Conservation (phyloP, 768 basidiomycete genomes). For the Tylopilus felleus region DNA sequence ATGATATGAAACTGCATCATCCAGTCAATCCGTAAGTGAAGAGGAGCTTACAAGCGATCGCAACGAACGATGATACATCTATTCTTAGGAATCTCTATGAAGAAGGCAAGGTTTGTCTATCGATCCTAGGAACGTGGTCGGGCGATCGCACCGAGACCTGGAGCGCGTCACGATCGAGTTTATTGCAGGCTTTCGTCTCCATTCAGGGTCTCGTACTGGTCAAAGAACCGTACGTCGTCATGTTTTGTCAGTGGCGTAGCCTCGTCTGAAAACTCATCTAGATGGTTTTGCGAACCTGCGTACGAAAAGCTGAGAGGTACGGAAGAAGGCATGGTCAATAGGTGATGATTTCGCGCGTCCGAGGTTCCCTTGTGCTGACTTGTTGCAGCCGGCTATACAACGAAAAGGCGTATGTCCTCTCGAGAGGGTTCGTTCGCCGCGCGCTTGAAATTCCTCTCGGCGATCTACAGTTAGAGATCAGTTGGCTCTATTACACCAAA, state of each 20-base stretch:
- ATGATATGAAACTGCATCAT: neutral
- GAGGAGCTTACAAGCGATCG: neutral
- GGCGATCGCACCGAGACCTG: conserved; percentile 88
- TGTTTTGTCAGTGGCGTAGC: neutral
- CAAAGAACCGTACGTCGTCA: conserved; percentile 74
- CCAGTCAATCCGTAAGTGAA: conserved; percentile 69
- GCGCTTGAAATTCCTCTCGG: conserved; percentile 79
- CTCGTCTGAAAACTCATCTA: conserved; percentile 26
- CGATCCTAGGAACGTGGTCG: conserved; percentile 88
- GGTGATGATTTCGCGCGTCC: conserved; percentile 38
- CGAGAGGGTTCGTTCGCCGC: conserved; percentile 85
- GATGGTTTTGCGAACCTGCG: conserved; percentile 91
- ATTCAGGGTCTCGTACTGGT: conserved; percentile 93
- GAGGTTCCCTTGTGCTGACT: neutral
- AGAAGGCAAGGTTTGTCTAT: conserved; percentile 92
- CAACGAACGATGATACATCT: neutral
- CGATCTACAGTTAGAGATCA: conserved; percentile 68
- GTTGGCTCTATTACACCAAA: conserved; percentile 64
- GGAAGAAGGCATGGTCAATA: conserved; percentile 84
- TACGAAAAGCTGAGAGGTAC: conserved; percentile 92
- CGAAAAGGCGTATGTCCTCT: conserved; percentile 90
- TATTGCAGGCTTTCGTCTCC: conserved; percentile 89
- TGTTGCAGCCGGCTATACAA: conserved; percentile 78
- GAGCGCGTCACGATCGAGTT: conserved; percentile 78
- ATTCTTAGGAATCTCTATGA: conserved; percentile 81